phyloP scores from a whole-genome alignment of 768 basidiomycete genomes.

The Collybiopsis luxurians region DNA sequence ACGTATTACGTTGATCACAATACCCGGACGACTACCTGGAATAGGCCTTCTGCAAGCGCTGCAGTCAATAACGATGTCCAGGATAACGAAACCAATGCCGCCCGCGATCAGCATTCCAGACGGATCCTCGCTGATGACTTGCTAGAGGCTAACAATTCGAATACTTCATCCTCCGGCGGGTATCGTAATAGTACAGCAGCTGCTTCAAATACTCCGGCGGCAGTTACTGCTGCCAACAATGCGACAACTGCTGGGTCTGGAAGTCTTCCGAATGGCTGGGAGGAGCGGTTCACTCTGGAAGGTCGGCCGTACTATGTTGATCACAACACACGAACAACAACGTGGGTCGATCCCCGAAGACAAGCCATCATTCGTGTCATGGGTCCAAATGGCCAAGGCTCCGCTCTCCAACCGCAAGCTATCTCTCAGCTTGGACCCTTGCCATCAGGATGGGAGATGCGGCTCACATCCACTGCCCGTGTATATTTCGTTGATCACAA shows the following conservation, averaged over 20 bases:
- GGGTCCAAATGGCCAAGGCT: conserved; percentile 88
- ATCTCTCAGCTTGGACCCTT: conserved; percentile 96
- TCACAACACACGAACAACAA: conserved; percentile 98
- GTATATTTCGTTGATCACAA: conserved; percentile 99
- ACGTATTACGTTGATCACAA: conserved; percentile 99
- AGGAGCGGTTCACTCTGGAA: conserved; percentile 97
- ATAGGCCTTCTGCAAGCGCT: conserved; percentile 79
- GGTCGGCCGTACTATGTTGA: conserved; percentile 99
- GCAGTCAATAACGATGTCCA: conserved; percentile 69
- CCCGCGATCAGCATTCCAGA: conserved; percentile 82
- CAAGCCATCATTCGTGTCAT: conserved; percentile 97
- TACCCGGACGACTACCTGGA: conserved; percentile 97
- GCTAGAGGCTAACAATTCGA: conserved; percentile 64
- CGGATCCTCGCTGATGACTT: conserved; percentile 84
- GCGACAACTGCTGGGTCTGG: conserved; percentile 76
- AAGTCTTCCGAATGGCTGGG: conserved; percentile 95
- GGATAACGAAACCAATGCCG: conserved; percentile 78
- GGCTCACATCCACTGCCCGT: conserved; percentile 94
- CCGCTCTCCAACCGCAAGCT: conserved; percentile 88
- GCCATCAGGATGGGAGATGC: conserved; percentile 99
- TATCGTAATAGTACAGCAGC: conserved; percentile 31
- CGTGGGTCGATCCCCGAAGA: conserved; percentile 99
- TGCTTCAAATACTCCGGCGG: conserved; percentile 33
- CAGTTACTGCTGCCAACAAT: conserved; percentile 49
- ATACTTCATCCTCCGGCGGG: conserved; percentile 22